Evolutionary conservation across 371 early-diverging fungal species (phyloP).

Genomic region (Saksenaea oblongispora): DNA sequence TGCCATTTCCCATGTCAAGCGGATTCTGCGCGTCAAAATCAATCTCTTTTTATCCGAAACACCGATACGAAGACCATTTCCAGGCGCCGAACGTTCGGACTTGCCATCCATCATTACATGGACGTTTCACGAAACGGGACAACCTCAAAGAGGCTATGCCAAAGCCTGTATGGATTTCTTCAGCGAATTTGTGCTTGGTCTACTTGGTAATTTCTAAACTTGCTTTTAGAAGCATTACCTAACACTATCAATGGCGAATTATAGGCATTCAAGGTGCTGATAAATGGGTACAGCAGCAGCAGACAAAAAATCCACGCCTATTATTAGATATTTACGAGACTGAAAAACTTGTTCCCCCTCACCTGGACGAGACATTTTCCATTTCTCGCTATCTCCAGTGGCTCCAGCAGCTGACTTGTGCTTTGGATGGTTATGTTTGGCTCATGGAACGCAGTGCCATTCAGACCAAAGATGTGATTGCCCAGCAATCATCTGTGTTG

Average conservation of each 20-base stretch:
- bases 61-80: constrained; percentile 46
- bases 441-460: constrained; percentile 32
- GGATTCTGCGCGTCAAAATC: constrained; percentile 57
- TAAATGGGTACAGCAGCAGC: constrained; percentile 26
- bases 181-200: constrained; percentile 31
- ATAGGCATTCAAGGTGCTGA: constrained; percentile 14
- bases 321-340: constrained; percentile 23
- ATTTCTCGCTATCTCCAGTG: constrained; percentile 16
- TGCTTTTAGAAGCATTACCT: background rate
- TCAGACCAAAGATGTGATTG: background rate
- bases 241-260: background rate
- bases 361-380: background rate
- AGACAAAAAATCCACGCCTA: constrained; percentile 3
- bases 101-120: constrained; percentile 56
- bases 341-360: constrained; percentile 10
- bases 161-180: constrained; percentile 58
- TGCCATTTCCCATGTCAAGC: constrained; percentile 61
- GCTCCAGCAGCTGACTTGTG: constrained; percentile 27
- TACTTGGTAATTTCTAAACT: constrained; percentile 22
- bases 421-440: constrained; percentile 47
- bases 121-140: constrained; percentile 60
- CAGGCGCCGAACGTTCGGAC: constrained; percentile 45
- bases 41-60: constrained; percentile 46
- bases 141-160: constrained; percentile 60
- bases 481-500: constrained; percentile 13